phyloP scores from a whole-genome alignment of 108 stramenopile species.

The Aurantiochytrium sp. region DNA sequence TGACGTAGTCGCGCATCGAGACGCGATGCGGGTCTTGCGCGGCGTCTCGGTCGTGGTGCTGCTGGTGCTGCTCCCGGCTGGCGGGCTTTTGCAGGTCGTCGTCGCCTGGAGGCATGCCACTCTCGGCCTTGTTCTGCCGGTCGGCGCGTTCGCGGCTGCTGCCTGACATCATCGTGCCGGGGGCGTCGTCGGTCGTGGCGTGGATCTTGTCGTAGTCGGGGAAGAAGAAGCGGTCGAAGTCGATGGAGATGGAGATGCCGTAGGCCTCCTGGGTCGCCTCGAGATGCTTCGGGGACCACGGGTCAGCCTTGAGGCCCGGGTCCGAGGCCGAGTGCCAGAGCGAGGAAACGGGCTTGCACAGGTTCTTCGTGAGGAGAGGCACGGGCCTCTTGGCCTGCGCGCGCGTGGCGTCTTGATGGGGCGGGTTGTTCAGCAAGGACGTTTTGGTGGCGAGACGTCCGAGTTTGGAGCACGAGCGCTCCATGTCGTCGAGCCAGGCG shows the following conservation, averaged over 20 bases:
- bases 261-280: background rate
- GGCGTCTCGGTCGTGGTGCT: background rate
- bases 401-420: background rate
- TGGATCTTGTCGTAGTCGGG: background rate
- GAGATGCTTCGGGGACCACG: background rate
- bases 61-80: too few species aligned
- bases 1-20: background rate
- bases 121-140: too few species aligned
- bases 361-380: background rate
- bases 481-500: background rate
- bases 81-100: background rate
- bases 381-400: background rate
- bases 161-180: too few species aligned
- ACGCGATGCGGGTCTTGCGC: background rate
- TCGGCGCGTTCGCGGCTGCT: too few species aligned
- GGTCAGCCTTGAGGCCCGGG: background rate
- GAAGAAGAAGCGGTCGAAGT: background rate
- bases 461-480: background rate
- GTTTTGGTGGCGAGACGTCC: background rate
- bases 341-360: background rate
- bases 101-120: background rate
- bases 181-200: background rate
- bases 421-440: too few species aligned
- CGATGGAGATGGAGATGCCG: background rate
- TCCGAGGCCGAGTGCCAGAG: background rate